phyloP scores from a whole-genome alignment of 768 basidiomycete species.

The Strobilomyces echinocephalus region DNA sequence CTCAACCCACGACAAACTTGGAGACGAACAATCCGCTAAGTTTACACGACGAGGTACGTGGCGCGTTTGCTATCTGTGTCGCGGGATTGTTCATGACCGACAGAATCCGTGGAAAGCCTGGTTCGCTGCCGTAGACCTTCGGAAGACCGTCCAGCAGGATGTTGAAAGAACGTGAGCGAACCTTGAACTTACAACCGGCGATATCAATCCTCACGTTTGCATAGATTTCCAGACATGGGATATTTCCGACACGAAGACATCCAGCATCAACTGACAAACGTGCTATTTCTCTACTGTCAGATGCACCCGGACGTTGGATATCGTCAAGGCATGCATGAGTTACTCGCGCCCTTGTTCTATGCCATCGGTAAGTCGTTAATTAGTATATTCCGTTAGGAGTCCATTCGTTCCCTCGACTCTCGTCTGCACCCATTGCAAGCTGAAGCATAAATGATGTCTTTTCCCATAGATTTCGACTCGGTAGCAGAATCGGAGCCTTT shows the following conservation, averaged over 20 bases:
- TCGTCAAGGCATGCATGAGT: slow-evolving; percentile 98
- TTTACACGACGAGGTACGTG: slow-evolving; percentile 63
- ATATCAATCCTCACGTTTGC: background rate
- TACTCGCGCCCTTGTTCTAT: slow-evolving; percentile 83
- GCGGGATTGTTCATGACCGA: background rate
- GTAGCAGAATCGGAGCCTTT: slow-evolving; percentile 35
- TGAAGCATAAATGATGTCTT: slow-evolving; percentile 24
- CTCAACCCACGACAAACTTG: slow-evolving; percentile 40
- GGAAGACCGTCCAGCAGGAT: slow-evolving; percentile 88
- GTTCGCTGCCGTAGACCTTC: slow-evolving; percentile 85
- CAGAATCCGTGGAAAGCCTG: slow-evolving; percentile 95
- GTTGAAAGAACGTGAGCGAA: slow-evolving; percentile 86
- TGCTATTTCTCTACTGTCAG: slow-evolving; percentile 80
- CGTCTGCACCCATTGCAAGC: slow-evolving; percentile 18
- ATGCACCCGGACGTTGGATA: slow-evolving; percentile 84
- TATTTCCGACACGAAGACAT: slow-evolving; percentile 80
- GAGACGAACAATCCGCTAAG: slow-evolving; percentile 79
- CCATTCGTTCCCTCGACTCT: slow-evolving; percentile 7
- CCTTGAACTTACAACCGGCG: slow-evolving; percentile 2
- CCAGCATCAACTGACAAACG: slow-evolving; percentile 76
- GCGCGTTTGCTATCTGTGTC: background rate
- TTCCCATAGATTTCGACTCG: slow-evolving; percentile 71
- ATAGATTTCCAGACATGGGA: slow-evolving; percentile 89
- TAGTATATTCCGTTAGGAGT: background rate
- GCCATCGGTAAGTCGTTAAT: slow-evolving; percentile 36